Evolutionary conservation across 1,284 basidiomycete genomes (phyloP), one percentile per base, ranked within the genome.

Genomic region (Ceratobasidium theobromae): DNA sequence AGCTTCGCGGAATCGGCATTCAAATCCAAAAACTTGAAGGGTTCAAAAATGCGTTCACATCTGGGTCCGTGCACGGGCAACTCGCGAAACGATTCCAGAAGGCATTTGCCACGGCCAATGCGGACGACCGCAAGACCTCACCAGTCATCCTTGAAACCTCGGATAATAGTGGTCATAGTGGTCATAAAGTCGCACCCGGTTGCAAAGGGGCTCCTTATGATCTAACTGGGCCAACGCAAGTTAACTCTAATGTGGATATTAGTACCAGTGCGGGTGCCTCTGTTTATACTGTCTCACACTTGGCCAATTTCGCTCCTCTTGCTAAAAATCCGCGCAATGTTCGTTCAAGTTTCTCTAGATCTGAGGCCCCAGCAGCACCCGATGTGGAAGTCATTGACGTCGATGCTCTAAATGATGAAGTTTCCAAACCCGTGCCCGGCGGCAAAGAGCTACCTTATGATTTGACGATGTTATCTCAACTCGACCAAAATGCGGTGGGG

Each of bases 1-100:
- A 99, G 71, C 79, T 99, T 16, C 84, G 97, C n/a, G 96, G 96
- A 0, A 84, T 99, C 58, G 93, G 92, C 0, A 89, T 99, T 25
- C 93, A 94, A 73, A 84, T 98, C n/a, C 88, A 90, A 72, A 97
- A 95, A 75, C 81, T 97, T 0, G 93, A 95, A 73, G 73, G 74
- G 81, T 23, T 67, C 28, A 54, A 2, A 64, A 21, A 32, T 14
- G 23, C 72, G 66, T 68, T 28, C 65, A 72, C 70, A 60, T 69
- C 57, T 23, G 66, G 45, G 69, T 72, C 72, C 9, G 77, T 76
- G 27, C 71, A 75, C 12, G 84, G 82, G 5, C 88, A 89, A 72
- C 79, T 76, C 1, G 77, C 78, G 18, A 74, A 89, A 21, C 77
- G 80, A 0, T 91, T 90, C 75, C 79, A 78, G 60, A 45, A 51